Conservation (phyloP, 352 stramenopile species). For the Globisporangium echinulatum region DNA sequence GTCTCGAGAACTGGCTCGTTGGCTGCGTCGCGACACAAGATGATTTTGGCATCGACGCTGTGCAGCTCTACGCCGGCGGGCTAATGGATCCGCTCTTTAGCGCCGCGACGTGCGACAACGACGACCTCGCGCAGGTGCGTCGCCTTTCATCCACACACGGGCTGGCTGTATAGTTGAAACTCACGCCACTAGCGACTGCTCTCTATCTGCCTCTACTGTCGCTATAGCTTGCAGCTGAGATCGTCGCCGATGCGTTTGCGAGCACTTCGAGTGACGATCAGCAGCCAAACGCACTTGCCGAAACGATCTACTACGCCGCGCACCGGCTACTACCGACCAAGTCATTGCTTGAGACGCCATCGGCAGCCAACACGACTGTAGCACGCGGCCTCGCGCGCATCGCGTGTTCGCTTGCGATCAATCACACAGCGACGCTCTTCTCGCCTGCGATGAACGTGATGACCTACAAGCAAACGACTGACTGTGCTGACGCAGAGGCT, state of each 20-base stretch:
- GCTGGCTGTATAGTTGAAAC: too few species aligned
- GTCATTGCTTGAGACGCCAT: conserved; percentile 12
- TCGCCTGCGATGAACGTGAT: conserved; percentile 13
- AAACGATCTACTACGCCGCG: conserved; percentile 25
- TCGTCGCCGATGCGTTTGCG: conserved; percentile 56
- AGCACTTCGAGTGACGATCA: conserved; percentile 16
- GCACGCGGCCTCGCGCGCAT: conserved; percentile 38
- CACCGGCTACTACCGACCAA: conserved; percentile 20
- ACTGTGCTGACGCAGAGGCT: not conserved
- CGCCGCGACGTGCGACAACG: conserved; percentile 20
- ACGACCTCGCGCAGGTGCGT: conserved; percentile 40
- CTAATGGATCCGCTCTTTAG: conserved; percentile 36
- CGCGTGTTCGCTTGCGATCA: conserved; percentile 37
- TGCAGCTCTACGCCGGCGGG: conserved; percentile 32
- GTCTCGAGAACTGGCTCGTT: conserved; percentile 58
- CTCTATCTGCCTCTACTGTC: too few species aligned
- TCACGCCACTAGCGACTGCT: too few species aligned
- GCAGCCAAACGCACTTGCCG: conserved; percentile 14
- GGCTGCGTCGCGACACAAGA: conserved; percentile 42
- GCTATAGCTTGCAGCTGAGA: conserved; percentile 43
- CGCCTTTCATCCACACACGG: not conserved
- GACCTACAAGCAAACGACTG: too few species aligned
- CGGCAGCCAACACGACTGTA: conserved; percentile 6
- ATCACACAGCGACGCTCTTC: conserved; percentile 31
- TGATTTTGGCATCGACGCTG: conserved; percentile 39